Evolutionary conservation across 495 filamentous ascomycete genomes (phyloP).

Genomic region (Aspergillus avenaceus): DNA sequence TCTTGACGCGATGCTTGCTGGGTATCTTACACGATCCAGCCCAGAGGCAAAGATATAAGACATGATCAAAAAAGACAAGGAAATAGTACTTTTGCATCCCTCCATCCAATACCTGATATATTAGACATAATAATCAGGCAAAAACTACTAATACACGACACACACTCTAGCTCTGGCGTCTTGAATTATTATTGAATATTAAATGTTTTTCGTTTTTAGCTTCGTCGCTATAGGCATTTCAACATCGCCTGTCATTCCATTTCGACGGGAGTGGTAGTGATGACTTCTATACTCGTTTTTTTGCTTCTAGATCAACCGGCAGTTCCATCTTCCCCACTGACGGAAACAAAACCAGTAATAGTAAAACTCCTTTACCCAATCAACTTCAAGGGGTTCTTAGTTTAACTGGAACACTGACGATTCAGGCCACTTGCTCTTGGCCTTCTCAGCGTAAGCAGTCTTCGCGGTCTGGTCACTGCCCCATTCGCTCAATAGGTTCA

Average conservation of each 20-base stretch:
- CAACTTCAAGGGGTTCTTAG: conserved; percentile 13
- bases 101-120: not conserved
- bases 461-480: conserved; percentile 47
- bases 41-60: too few relatives aligned
- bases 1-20: too few relatives aligned
- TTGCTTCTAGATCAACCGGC: too few relatives aligned
- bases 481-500: conserved; percentile 59
- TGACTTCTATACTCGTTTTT: not conserved
- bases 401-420: conserved; percentile 53
- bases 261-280: too few relatives aligned
- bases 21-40: too few relatives aligned
- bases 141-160: not conserved
- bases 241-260: not conserved
- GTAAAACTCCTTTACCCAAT: too few relatives aligned
- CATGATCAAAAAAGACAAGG: too few relatives aligned
- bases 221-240: not conserved
- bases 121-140: not conserved
- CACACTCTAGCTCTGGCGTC: too few relatives aligned
- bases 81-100: too few relatives aligned
- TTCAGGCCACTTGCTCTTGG: conserved; percentile 68
- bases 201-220: not conserved
- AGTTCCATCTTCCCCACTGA: not conserved
- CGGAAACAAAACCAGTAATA: too few relatives aligned
- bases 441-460: conserved; percentile 57
- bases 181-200: too few relatives aligned